Evolutionary conservation across 148 eudicot species (phyloP), one percentile per base, ranked within the genome.

Genomic region (Cornus suecica): DNA sequence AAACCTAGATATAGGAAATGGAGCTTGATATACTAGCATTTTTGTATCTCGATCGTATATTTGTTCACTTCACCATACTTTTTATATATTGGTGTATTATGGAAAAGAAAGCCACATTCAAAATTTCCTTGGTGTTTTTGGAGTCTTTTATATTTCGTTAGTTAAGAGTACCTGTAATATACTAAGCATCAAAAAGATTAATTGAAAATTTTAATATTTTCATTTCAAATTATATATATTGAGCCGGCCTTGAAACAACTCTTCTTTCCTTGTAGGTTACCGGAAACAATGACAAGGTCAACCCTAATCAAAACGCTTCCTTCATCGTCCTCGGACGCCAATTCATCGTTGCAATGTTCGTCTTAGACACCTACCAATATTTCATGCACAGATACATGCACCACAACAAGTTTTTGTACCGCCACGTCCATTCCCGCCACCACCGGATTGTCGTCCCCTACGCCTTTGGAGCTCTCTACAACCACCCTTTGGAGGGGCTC

Each of bases 371-470:
- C 7, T 89, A 93, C 93, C 96, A 91, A 42, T 91, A 91, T 68
- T 89, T 91, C 74, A 84, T 89, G 92, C 95, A 91, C 64, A 81
- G 95, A 13, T 89, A 85, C 77, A 86, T 91, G 91, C 96, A 91
- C 74, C 88, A 84, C 25, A 91, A 91, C 84, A 86, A 86, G 72
- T 88, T 86, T 30, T 25, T 86, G 30, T 88, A 82, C 65, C 73
- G 79, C 15, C 82, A 82, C 25, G 51, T 82, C 70, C 85, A 82
- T 76, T 78, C 85, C 62, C 81, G 51, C 24, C 84, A 79, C 42
- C 82, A 82, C 79, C 76, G 85, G 13, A 76, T 78, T 4, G 37
- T 82, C 9, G 82, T 82, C 66, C 84, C 82, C 0, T 82, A 82
- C 8, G 85, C 85, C 0, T 79, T 74, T 68, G 85, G 85, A 72